These are phyloP conservation scores for Noccaea bulbosa DNA, from an alignment of 345 rosid genomes.

Conservation along the genomic window DNA sequence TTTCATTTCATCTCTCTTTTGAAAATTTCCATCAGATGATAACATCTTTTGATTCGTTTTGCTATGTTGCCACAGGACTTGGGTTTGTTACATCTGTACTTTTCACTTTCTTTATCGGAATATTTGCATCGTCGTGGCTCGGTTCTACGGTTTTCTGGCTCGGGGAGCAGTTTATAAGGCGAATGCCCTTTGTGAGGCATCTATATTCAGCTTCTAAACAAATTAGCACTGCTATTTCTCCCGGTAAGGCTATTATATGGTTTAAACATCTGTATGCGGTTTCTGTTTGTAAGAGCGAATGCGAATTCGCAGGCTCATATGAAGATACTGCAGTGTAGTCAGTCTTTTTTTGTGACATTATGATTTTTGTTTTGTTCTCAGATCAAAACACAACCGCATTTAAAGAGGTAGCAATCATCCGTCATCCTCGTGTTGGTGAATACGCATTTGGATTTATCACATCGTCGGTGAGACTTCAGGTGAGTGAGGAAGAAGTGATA, in stretches of 20 bases:
- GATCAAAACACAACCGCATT: slow-evolving; percentile 82
- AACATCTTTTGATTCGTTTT: background rate
- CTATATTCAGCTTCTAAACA: slow-evolving; percentile 85
- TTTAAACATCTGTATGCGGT: background rate
- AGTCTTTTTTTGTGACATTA: slow-evolving; percentile 5
- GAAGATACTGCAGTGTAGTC: slow-evolving; percentile 9
- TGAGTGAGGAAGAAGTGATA: slow-evolving; percentile 29
- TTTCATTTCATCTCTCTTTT: too few species aligned
- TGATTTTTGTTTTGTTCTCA: slow-evolving; percentile 33
- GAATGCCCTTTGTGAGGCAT: slow-evolving; percentile 82
- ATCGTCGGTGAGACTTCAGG: slow-evolving; percentile 81
- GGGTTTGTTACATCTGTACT: slow-evolving; percentile 79
- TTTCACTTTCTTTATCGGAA: slow-evolving; percentile 73
- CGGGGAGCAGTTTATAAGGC: slow-evolving; percentile 82
- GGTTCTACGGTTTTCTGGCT: slow-evolving; percentile 79
- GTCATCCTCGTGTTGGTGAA: slow-evolving; percentile 88
- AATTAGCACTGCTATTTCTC: slow-evolving; percentile 81
- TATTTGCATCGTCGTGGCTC: slow-evolving; percentile 88
- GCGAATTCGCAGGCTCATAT: background rate
- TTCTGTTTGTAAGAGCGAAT: background rate
- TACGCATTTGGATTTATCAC: slow-evolving; percentile 92
- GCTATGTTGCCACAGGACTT: slow-evolving; percentile 68
- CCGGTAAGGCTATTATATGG: slow-evolving; percentile 51
- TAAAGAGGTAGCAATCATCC: slow-evolving; percentile 85
- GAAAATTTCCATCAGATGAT: background rate